phyloP scores from a whole-genome alignment of 73 alveolate genomes.

The Blepharisma stoltei region DNA sequence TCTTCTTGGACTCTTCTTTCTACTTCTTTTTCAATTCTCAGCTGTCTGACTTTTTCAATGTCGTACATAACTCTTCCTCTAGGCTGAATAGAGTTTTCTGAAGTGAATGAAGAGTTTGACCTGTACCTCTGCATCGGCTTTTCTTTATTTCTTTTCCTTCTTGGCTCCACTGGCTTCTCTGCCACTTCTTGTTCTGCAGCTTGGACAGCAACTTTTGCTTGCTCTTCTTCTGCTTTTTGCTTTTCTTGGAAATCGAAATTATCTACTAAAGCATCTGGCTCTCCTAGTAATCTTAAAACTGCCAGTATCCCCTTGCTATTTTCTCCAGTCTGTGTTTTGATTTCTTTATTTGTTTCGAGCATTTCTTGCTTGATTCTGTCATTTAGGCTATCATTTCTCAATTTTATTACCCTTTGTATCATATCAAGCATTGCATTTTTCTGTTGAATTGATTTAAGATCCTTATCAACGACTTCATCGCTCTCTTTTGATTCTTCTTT shows the following conservation, averaged over 20 bases:
- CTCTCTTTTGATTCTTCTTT: slow-evolving; percentile 29
- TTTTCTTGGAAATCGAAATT: slow-evolving; percentile 38
- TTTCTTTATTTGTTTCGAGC: slow-evolving; percentile 59
- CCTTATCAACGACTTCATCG: slow-evolving; percentile 38
- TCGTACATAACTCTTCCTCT: slow-evolving; percentile 33
- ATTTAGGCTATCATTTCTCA: slow-evolving; percentile 57
- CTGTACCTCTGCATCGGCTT: background rate
- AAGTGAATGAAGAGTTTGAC: background rate
- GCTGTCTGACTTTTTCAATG: slow-evolving; percentile 36
- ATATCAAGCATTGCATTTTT: slow-evolving; percentile 55
- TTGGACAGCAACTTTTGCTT: slow-evolving; percentile 29
- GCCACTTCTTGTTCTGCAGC: slow-evolving; percentile 32
- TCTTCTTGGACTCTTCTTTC: background rate
- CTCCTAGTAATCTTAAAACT: slow-evolving; percentile 72
- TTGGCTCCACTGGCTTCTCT: slow-evolving; percentile 30
- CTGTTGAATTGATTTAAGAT: slow-evolving; percentile 37
- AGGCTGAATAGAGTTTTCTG: slow-evolving; percentile 19
- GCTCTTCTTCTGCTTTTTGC: slow-evolving; percentile 40
- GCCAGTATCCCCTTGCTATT: slow-evolving; percentile 67
- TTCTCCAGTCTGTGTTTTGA: slow-evolving; percentile 47
- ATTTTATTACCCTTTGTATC: slow-evolving; percentile 40
- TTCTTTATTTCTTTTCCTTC: slow-evolving; percentile 38
- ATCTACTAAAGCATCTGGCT: slow-evolving; percentile 56
- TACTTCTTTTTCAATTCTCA: slow-evolving; percentile 34
- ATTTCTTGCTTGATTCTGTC: slow-evolving; percentile 62